Conservation (phyloP, 73 alveolate species). For the Blepharisma stoltei region DNA sequence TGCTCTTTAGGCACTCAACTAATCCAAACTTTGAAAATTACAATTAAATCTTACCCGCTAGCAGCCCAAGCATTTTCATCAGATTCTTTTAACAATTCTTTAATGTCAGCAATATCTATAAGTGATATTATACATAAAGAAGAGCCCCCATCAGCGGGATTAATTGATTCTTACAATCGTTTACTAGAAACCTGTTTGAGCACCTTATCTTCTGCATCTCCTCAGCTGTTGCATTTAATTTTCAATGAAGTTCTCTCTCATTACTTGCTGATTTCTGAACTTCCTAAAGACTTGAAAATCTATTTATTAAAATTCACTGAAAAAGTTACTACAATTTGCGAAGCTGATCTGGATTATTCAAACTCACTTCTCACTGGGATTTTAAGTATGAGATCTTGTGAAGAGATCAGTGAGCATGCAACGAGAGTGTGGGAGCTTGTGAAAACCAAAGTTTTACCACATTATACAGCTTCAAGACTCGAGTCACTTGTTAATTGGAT, state of each 20-base stretch:
- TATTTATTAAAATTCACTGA: conserved; percentile 54
- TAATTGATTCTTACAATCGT: conserved; percentile 47
- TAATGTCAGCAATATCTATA: not conserved
- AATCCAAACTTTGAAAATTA: conserved; percentile 12
- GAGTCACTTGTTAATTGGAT: conserved; percentile 17
- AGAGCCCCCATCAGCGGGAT: conserved; percentile 17
- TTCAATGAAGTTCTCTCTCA: conserved; percentile 44
- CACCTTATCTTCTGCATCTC: conserved; percentile 52
- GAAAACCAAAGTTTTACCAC: not conserved
- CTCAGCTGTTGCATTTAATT: conserved; percentile 36
- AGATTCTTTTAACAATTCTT: conserved; percentile 32
- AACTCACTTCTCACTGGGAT: conserved; percentile 15
- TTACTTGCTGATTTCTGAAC: conserved; percentile 39
- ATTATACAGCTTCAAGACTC: not conserved
- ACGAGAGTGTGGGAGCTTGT: conserved; percentile 14
- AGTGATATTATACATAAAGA: conserved; percentile 14
- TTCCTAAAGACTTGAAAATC: conserved; percentile 56
- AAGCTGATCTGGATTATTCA: conserved; percentile 50
- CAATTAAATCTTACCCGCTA: conserved; percentile 41
- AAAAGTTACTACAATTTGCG: conserved; percentile 51
- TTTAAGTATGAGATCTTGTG: not conserved
- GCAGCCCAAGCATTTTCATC: not conserved
- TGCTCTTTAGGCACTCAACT: conserved; percentile 47
- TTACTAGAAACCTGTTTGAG: conserved; percentile 50
- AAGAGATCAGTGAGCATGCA: conserved; percentile 13